These are phyloP conservation scores for Neurospora sp. DNA, from an alignment of 495 filamentous ascomycete genomes.

Conservation along the genomic window DNA sequence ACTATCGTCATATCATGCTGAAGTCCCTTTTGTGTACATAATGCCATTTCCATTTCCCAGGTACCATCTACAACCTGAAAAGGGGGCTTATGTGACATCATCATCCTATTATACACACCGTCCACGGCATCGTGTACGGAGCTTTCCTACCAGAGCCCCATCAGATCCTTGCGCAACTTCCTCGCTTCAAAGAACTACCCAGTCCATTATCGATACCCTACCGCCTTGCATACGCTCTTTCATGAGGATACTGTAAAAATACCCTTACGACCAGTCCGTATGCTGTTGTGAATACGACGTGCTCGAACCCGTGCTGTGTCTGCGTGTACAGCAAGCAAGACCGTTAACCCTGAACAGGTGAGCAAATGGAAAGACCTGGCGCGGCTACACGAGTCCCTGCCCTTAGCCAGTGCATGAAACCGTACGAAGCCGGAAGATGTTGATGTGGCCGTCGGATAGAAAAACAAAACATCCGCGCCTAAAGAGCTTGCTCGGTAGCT, in stretches of 20 bases:
- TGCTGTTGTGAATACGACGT: neutral
- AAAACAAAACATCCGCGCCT: neutral
- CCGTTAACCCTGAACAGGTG: neutral
- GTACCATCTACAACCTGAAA: neutral
- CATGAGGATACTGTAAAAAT: neutral
- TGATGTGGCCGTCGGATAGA: neutral
- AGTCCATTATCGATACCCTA: neutral
- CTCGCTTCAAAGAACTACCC: neutral
- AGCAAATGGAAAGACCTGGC: neutral
- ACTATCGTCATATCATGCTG: neutral
- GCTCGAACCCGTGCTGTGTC: neutral
- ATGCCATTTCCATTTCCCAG: neutral
- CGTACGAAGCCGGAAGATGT: neutral
- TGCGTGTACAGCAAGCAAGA: neutral
- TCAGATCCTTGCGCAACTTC: neutral
- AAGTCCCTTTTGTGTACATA: neutral
- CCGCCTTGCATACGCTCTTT: neutral
- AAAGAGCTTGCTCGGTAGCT: neutral
- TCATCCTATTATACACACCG: neutral
- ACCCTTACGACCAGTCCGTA: neutral
- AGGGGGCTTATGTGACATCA: neutral
- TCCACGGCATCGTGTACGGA: neutral
- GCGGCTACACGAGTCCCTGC: constrained; percentile 2
- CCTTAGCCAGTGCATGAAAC: constrained; percentile 5
- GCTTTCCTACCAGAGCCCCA: neutral